Base-by-base conservation (phyloP, 768 basidiomycete genomes). In the Lactarius akahatsu region DNA sequence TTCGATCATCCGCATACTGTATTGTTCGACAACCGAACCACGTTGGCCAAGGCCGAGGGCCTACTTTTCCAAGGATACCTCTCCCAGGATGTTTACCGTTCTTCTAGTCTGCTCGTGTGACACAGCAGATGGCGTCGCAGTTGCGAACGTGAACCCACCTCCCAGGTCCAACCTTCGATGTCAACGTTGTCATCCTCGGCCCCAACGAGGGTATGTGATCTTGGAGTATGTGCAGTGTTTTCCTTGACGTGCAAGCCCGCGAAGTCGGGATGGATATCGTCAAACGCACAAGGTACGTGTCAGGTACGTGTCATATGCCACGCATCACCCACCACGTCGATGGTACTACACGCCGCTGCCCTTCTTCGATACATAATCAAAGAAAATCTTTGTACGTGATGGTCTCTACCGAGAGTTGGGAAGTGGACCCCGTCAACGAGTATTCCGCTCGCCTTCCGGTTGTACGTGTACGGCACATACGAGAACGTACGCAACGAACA, bases 341-440 rank as follows among this genome's bases (percentile, higher is more conserved):
- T 38, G 11, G 36, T 38, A 38, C 36, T 38, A 11, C 36, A 11
- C 15, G 38, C 38, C 3, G 38, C 5, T 40, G 13, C 38, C 5
- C 38, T 15, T 13, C 36, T 38, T 40, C 38, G 38, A 40, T 40
- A 1, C 15, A 40, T 11, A 15, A 40, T 40, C 15, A 40, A 40
- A 16, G 38, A 16, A 40, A 40, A 15, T 15, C 15, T 5, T 28
- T 40, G n/a, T 38, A 36, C n/a, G n/a, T 30, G 65, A 61, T 4
- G 60, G 65, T 20, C 30, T 62, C 2, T 66, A 66, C 18, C 43
- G 45, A 57, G 61, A 66, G 28, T 56, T 58, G n/a, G 61, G 65
- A 15, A 6, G 34, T 62, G 38, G 56, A 57, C 9, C 28, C 38
- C 28, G 38, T 62, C 55, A 41, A 4, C n/a, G 20, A 20, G 10